These are phyloP conservation scores for Arachis monticola DNA, from an alignment of 331 rosid genomes.

Conservation along the genomic window DNA sequence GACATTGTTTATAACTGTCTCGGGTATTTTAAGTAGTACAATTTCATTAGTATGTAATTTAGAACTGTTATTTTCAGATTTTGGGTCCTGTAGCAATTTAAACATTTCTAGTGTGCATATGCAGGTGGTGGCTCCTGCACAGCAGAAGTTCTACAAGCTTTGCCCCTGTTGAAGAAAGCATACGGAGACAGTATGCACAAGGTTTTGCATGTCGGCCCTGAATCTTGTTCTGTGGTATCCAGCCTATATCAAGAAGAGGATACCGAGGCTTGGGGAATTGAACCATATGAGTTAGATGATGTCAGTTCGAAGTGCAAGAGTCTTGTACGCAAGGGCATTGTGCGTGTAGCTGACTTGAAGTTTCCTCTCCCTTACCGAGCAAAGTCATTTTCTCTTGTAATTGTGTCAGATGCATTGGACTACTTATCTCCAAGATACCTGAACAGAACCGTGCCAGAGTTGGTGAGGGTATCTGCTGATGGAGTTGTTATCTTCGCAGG, in stretches of 20 bases:
- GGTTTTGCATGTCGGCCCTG: conserved; percentile 93
- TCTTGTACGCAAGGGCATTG: conserved; percentile 84
- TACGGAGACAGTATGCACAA: conserved; percentile 89
- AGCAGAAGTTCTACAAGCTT: conserved; percentile 65
- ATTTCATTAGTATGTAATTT: conserved; percentile 16
- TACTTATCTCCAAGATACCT: conserved; percentile 94
- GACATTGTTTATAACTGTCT: conserved; percentile 6
- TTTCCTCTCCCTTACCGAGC: conserved; percentile 83
- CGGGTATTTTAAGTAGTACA: background rate
- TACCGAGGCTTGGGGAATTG: conserved; percentile 96
- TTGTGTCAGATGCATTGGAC: conserved; percentile 93
- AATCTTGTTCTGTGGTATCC: conserved; percentile 83
- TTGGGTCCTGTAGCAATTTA: conserved; percentile 29
- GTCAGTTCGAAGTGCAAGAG: conserved; percentile 67
- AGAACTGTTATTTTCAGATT: conserved; percentile 22
- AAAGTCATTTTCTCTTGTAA: conserved; percentile 91
- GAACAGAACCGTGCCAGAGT: conserved; percentile 89
- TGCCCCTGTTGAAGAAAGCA: conserved; percentile 86
- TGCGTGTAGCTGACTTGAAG: conserved; percentile 90
- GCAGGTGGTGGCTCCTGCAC: conserved; percentile 88
- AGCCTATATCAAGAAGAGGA: conserved; percentile 79
- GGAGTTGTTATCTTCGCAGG: conserved; percentile 83
- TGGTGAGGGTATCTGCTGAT: conserved; percentile 85
- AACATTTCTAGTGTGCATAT: conserved; percentile 35
- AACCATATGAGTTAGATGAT: conserved; percentile 95